phyloP scores from a whole-genome alignment of 768 basidiomycete genomes.

The Podaxis sp. region DNA sequence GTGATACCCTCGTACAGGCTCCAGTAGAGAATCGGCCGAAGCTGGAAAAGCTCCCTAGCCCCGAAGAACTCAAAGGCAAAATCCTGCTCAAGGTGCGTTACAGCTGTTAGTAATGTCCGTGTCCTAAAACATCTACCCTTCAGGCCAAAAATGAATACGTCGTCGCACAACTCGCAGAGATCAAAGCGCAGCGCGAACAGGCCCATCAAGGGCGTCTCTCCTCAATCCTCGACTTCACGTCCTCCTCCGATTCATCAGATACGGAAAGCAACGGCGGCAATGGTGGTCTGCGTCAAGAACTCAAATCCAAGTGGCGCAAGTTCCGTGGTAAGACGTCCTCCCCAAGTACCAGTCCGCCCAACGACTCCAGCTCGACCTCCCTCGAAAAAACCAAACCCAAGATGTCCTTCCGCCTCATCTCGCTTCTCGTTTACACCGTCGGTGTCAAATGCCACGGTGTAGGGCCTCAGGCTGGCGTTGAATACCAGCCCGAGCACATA shows the following conservation, averaged over 20 bases:
- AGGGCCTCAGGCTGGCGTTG: slow-evolving; percentile 62
- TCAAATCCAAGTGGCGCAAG: slow-evolving; percentile 23
- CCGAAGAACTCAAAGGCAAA: slow-evolving; percentile 71
- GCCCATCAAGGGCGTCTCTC: slow-evolving; percentile 54
- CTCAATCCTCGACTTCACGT: slow-evolving; percentile 9
- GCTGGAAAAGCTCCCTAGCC: slow-evolving; percentile 70
- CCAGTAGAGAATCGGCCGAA: slow-evolving; percentile 39
- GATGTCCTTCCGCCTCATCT: slow-evolving; percentile 72
- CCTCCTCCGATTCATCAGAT: slow-evolving; percentile 16
- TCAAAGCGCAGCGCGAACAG: slow-evolving; percentile 45
- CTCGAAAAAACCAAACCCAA: slow-evolving; percentile 42
- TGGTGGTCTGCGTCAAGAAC: slow-evolving; percentile 13
- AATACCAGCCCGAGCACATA: slow-evolving; percentile 83
- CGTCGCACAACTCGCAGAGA: slow-evolving; percentile 74
- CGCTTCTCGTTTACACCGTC: slow-evolving; percentile 87
- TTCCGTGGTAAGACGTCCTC: slow-evolving; percentile 16
- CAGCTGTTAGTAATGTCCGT: background rate
- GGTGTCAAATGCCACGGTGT: slow-evolving; percentile 93
- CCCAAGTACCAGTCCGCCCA: slow-evolving; percentile 14
- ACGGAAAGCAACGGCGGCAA: slow-evolving; percentile 2
- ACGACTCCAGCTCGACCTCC: background rate
- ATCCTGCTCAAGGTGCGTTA: slow-evolving; percentile 76
- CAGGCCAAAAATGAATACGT: slow-evolving; percentile 81
- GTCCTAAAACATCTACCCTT: background rate
- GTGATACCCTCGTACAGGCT: slow-evolving; percentile 34